A percentile compares a stretch with the other conserved stretches of the same genome.
These are phyloP conservation scores for Potentilla sterilis DNA, from an alignment of 306 rosid genomes.

Conservation along the genomic window DNA sequence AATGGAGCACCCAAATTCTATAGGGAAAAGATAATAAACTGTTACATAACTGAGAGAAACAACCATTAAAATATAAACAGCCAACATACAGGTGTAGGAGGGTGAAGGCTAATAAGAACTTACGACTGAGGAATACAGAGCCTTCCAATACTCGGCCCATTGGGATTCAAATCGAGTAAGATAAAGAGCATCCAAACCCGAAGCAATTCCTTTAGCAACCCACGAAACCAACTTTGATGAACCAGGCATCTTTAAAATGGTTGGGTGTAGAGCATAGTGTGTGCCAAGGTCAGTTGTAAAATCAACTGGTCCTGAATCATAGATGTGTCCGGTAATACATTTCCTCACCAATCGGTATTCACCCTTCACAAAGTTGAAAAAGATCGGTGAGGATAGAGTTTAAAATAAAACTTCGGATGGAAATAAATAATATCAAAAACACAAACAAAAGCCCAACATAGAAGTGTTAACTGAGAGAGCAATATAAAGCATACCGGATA, in stretches of 20 bases:
- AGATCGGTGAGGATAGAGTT: neutral
- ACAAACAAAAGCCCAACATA: neutral
- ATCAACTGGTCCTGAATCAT: slow-evolving; percentile 90
- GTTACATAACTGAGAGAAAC: slow-evolving; percentile 5
- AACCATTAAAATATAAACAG: neutral
- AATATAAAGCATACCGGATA: slow-evolving; percentile 52
- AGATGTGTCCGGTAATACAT: slow-evolving; percentile 76
- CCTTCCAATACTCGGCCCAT: slow-evolving; percentile 83
- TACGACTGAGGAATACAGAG: slow-evolving; percentile 82
- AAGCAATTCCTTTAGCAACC: slow-evolving; percentile 81
- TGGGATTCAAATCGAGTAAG: slow-evolving; percentile 83
- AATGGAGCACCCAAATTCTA: slow-evolving; percentile 91
- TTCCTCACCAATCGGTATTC: slow-evolving; percentile 66
- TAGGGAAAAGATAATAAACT: slow-evolving; percentile 12
- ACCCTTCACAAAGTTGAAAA: slow-evolving; percentile 41
- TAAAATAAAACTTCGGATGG: neutral
- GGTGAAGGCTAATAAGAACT: slow-evolving; percentile 32
- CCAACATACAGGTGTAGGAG: neutral
- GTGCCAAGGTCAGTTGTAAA: slow-evolving; percentile 89
- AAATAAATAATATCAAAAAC: neutral
- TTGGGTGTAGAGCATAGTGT: slow-evolving; percentile 68
- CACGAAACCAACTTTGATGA: slow-evolving; percentile 74
- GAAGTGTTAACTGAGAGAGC: slow-evolving; percentile 8
- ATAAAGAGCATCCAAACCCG: slow-evolving; percentile 86
- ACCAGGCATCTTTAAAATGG: slow-evolving; percentile 74